Conservation (phyloP, 2,329 filamentous ascomycete species). For the Colletotrichum orbiculare region DNA sequence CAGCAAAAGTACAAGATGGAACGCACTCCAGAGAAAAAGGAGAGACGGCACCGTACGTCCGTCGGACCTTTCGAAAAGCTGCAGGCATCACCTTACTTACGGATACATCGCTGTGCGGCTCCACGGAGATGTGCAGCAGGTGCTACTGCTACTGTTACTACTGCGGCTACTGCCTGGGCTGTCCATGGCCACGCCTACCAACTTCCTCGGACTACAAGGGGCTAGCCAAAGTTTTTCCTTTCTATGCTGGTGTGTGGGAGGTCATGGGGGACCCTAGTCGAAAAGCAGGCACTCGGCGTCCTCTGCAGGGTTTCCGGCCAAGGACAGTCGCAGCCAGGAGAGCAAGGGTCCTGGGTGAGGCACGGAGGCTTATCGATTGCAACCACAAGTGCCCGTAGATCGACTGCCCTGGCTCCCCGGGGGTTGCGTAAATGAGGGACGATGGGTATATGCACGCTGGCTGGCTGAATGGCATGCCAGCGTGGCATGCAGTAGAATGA, state of each 20-base stretch:
- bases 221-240: constrained; percentile 26
- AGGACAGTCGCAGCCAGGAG: constrained; percentile 23
- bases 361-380: constrained; percentile 28
- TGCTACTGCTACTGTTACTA: no score
- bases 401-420: constrained; percentile 11
- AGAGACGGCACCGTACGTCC: no score
- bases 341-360: constrained; percentile 6
- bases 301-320: constrained; percentile 21
- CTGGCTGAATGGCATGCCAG: not conserved
- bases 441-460: not conserved
- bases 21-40: no score
- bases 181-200: constrained; percentile 21
- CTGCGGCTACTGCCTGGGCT: not conserved
- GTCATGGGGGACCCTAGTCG: constrained; percentile 18
- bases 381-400: constrained; percentile 3
- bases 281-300: constrained; percentile 2
- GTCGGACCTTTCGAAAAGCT: no score
- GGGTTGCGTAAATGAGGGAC: not conserved
- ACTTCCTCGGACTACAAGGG: constrained; percentile 10
- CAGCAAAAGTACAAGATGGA: no score
- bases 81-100: no score
- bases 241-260: constrained; percentile 10
- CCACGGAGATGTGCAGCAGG: constrained; percentile 7
- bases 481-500: no score
- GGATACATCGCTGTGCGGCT: constrained; percentile 25